Base-by-base conservation (phyloP, 2,329 filamentous ascomycete genomes). In the Dactylonectria macrodidyma region DNA sequence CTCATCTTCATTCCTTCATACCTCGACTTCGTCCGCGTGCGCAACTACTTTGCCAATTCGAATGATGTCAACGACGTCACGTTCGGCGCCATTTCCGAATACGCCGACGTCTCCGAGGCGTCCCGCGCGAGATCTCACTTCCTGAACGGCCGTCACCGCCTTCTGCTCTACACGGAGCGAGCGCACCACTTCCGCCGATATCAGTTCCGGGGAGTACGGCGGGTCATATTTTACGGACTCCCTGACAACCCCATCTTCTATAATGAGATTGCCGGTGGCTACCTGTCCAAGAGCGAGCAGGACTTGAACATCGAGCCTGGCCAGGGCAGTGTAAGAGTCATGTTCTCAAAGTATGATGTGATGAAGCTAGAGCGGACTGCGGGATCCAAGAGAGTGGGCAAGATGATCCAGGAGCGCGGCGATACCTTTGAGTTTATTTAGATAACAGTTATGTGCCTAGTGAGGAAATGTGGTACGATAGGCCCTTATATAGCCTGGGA, bases 131-230 rank as follows among this genome's bases (percentile, higher is more conserved):
- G 95, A 26, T 95, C 93, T 12, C 93, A 98, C 78, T 98, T 99
- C 81, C 84, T 94, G 71, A 92, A 86, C 46, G 96, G 95, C 5
- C 88, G 95, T 16, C 93, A 98, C 78, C 90, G 90, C 22, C 88
- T 98, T 19, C 82, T 99, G 46, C 85, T 99, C 16, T 99, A 98
- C 82, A 97, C 95, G 2, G 95, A 97, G 80, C 91, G 96, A 66
- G 93, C 95, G n/a, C 96, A 99, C 81, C 96, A 99, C 81, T 98
- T 98, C 86, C 90, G 94, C 57, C 88, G 96, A n/a, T 95, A 96
- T 78, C 88, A 89, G 72, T 87, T 99, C 61, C 88, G 90, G 41
- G 96, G 96, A 24, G 94, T 96, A 14, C 91, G 91, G 79, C 87
- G 91, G 47, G 89, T 98, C n/a, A 87, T 98, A 59, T 92, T 97